These are phyloP conservation scores for Saturnispora dispora DNA, from an alignment of 805 yeast genomes.

Conservation along the genomic window DNA sequence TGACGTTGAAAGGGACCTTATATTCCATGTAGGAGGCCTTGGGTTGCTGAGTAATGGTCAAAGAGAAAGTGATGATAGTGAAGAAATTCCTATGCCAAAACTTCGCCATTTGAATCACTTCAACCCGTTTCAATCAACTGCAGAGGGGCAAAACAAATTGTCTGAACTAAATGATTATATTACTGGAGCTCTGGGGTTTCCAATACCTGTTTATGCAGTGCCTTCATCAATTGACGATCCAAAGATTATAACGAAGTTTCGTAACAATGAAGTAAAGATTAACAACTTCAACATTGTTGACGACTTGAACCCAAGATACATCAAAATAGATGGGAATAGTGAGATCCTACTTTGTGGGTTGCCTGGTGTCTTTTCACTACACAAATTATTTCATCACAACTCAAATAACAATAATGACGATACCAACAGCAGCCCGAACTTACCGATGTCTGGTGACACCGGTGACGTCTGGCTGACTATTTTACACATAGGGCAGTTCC, in stretches of 20 bases:
- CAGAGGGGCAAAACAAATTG: slow-evolving; percentile 42
- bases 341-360: slow-evolving; percentile 54
- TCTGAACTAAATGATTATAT: slow-evolving; percentile 46
- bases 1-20: background rate
- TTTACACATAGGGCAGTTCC: slow-evolving; percentile 59
- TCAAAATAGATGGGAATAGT: slow-evolving; percentile 21
- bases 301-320: slow-evolving; percentile 39
- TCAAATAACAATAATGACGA: slow-evolving; percentile 30
- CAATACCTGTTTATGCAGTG: slow-evolving; percentile 66
- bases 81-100: background rate
- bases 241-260: slow-evolving; percentile 51
- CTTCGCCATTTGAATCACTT: slow-evolving; percentile 4
- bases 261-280: slow-evolving; percentile 41
- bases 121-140: slow-evolving; percentile 80
- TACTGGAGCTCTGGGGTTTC: slow-evolving; percentile 32
- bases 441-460: slow-evolving; percentile 51
- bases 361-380: slow-evolving; percentile 63
- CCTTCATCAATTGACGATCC: slow-evolving; percentile 74
- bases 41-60: background rate
- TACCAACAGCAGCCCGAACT: slow-evolving; percentile 8
- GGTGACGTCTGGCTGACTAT: slow-evolving; percentile 72
- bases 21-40: slow-evolving; percentile 4
- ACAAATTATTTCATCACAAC: slow-evolving; percentile 61
- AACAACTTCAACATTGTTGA: slow-evolving; percentile 56
- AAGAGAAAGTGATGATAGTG: background rate